Base-by-base conservation (phyloP, 2,329 filamentous ascomycete genomes). In the Eutypella sp. region DNA sequence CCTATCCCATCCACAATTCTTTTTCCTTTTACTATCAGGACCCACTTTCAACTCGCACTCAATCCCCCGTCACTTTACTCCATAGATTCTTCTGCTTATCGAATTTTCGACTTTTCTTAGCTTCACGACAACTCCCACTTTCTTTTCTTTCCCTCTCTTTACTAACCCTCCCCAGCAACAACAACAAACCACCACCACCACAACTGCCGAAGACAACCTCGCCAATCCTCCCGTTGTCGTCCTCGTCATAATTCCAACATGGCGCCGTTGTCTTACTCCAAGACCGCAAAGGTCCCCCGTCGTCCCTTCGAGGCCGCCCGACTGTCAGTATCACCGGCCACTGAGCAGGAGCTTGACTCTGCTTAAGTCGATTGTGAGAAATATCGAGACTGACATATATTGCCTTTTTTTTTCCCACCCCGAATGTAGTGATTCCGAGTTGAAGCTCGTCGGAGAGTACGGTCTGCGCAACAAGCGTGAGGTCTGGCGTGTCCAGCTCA, bases 381-480 rank as follows among this genome's bases (percentile, higher is more conserved):
- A n/a, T n/a, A 59, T 60, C 62, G 73, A 79, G 77, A 87, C 86
- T 87, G 82, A 87, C 79, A 67, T 67, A 70, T 60, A 6, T 15
- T 33, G 5, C 5, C 29, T 4, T 6, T 4, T 7, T 33, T 33
- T 15, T n/a, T n/a, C 56, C 54, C 47, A 54, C 40, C 42, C 56
- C 65, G 59, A 61, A 62, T 66, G 70, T 80, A 97, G 93, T 81
- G 93, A 99, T 82, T 89, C 91, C 70, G 93, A 99, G 82, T 80
- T 99, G 77, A 99, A 99, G 88, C 87, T 93, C 76, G 92, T 99
- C 69, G 93, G 93, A 78, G 93, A 99, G 82, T 99, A 95, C 83
- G 93, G 93, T 79, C 89, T 99, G 68, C 89, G 91, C 79, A 99
- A 99, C 84, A 99, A 99, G 90, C 92, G 93, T 82, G 93, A 99